Evolutionary conservation across 164 flowering plant genomes (phyloP).

Genomic region (Kalanchoe fedtschenkoi): DNA sequence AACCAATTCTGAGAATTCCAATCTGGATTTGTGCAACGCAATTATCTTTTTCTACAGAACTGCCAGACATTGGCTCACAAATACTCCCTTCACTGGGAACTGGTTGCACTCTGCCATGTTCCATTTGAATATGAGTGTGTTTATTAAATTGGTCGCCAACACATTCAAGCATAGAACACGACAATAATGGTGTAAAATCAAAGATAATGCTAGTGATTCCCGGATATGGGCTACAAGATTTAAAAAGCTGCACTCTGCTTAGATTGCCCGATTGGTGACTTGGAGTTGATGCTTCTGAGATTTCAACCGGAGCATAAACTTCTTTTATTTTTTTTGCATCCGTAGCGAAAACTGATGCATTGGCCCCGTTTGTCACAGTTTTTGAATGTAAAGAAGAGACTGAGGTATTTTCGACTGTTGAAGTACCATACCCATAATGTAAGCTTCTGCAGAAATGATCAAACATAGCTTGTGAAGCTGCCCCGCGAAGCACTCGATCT

Average conservation of each 20-base stretch:
- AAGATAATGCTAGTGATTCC: slow-evolving; percentile 68
- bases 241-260: slow-evolving; percentile 33
- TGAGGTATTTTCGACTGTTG: slow-evolving; percentile 49
- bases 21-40: slow-evolving; percentile 26
- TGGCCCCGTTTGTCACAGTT: slow-evolving; percentile 31
- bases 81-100: slow-evolving; percentile 13
- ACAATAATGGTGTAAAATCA: slow-evolving; percentile 57
- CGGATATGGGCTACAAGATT: slow-evolving; percentile 69
- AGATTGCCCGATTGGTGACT: slow-evolving; percentile 12
- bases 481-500: slow-evolving; percentile 85
- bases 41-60: slow-evolving; percentile 9
- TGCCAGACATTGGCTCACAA: slow-evolving; percentile 18
- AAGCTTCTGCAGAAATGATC: slow-evolving; percentile 66
- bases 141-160: slow-evolving; percentile 9
- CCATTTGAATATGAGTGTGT: slow-evolving; percentile 16
- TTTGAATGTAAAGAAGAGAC: slow-evolving; percentile 56
- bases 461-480: slow-evolving; percentile 83
- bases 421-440: slow-evolving; percentile 26
- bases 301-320: slow-evolving; percentile 18
- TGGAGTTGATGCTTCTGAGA: slow-evolving; percentile 14
- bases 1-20: slow-evolving; percentile 30
- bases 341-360: slow-evolving; percentile 18
- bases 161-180: slow-evolving; percentile 22
- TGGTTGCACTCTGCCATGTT: slow-evolving; percentile 17
- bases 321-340: neutral